Evolutionary conservation across 768 basidiomycete species (phyloP), one percentile per base, ranked within the genome.

Genomic region (Gautieria morchelliformis): DNA sequence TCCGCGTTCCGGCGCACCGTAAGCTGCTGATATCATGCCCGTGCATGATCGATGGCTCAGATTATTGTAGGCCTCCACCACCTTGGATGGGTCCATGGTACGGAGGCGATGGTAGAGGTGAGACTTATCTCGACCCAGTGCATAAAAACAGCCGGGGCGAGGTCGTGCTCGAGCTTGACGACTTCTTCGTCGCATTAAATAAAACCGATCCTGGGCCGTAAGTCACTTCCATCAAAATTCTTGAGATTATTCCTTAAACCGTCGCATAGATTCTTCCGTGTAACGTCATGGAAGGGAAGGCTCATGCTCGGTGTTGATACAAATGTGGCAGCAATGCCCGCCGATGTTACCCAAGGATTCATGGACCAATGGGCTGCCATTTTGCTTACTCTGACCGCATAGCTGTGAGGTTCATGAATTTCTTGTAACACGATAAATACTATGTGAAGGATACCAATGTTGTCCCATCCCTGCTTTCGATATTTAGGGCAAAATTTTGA

Each of bases 71-170:
- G 19, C 50, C 50, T 2, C 50, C 50, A 6, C n/a, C 19, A 8
- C 50, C 50, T n/a, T 22, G 50, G 50, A 52, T 52, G 50, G 50
- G 50, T 22, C 50, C 50, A 4, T 52, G 50, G 50, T 52, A 52
- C 30, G 30, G 30, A 8, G 50, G 50, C 19, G 50, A 52, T 52
- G 50, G 50, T 24, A 52, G 20, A 11, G 50, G 50, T 24, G 50
- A 52, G 30, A 22, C 30, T n/a, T 52, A 52, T 19, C 50, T 52
- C n/a, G 20, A 52, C 30, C 50, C 50, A 9, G 50, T 32, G 30
- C 37, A 52, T n/a, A 32, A 22, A 9, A 19, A 52, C n/a, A n/a
- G 30, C 20, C 17, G 19, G 12, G 50, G 50, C 30, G n/a, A 8
- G 19, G 22, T 11, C 4, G 50, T 32, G 3, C 12, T 52, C 30